Evolutionary conservation across 805 yeast species (phyloP), one percentile per base, ranked within the genome.

Genomic region (Candida fluviatilis): DNA sequence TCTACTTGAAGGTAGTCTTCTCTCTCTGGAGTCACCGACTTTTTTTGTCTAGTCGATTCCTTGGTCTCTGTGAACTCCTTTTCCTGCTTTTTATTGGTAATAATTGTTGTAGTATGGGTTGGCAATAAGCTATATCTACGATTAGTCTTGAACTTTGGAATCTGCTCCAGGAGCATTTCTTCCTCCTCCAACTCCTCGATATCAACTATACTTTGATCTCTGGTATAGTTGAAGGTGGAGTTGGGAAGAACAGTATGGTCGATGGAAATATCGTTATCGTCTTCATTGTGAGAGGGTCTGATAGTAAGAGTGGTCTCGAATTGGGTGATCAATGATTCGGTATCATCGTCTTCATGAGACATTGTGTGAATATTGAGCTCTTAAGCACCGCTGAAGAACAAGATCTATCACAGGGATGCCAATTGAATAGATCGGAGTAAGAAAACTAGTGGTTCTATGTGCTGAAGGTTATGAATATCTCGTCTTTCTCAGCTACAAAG

Each of bases 251-350:
- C 55, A 3, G 66, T 59, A 44, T 65, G 73, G 41, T 68, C 72
- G 41, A 68, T 66, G 15, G 73, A 64, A 24, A 66, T 43, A 35
- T 52, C 54, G 31, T 47, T 47, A 36, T 52, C 60, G 24, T 59
- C 70, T 8, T 53, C 53, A 38, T 60, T 57, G 18, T 66, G 48
- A 5, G 66, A 53, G 2, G 73, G 69, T 29, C 60, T 47, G 40
- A 68, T 66, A 25, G 67, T 65, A 31, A 69, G 55, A 0, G 73
- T 69, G 3, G 73, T 66, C 47, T 69, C 73, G 42, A 69, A 69
- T 45, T 66, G 71, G 5, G 71, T 58, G 34, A 63, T 58, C 45
- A 64, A 57, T 36, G 69, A 62, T 36, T 64, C 69, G 43, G 62
- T 67, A 44, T 58, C 55, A 45, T 58, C 64, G 38, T 61, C 49